Percentiles rank a stretch among this genome's conserved stretches.
These are phyloP conservation scores for Cicer judaicum DNA, from an alignment of 306 rosid species.

Conservation along the genomic window DNA sequence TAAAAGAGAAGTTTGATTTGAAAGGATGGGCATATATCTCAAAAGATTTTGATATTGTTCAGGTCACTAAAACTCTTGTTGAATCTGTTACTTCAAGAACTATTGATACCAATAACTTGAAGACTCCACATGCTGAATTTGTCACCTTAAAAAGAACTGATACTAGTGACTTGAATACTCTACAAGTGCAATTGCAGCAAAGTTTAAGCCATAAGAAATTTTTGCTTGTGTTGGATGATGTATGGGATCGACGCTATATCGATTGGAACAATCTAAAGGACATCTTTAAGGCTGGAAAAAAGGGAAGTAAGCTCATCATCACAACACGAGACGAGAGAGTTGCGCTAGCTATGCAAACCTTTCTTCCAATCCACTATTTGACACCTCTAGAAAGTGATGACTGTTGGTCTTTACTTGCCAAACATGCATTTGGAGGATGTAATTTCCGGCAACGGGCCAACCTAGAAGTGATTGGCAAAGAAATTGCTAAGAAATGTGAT, in stretches of 20 bases:
- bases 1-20: conserved; percentile 23
- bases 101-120: conserved; percentile 10
- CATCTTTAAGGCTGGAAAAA: conserved; percentile 11
- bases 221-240: conserved; percentile 56
- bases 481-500: conserved; percentile 35
- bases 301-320: conserved; percentile 9
- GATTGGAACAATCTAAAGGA: conserved; percentile 51
- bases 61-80: conserved; percentile 37
- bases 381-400: conserved; percentile 43
- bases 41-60: conserved; percentile 48
- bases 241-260: conserved; percentile 50
- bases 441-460: conserved; percentile 25
- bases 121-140: conserved; percentile 1
- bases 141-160: neutral
- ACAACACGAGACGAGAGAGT: conserved; percentile 44
- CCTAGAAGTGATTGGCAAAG: conserved; percentile 47
- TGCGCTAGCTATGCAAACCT: conserved; percentile 53
- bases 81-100: conserved; percentile 31
- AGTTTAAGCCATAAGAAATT: conserved; percentile 43
- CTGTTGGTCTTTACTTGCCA: conserved; percentile 49
- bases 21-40: conserved; percentile 46
- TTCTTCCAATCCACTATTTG: conserved; percentile 44
- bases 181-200: conserved; percentile 40
- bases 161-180: conserved; percentile 1
- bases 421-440: conserved; percentile 48